A percentile compares a stretch with the other conserved stretches of the same genome.
Evolutionary conservation across 305 asterid species (phyloP).

Genomic region (Fraxinus latifolia): DNA sequence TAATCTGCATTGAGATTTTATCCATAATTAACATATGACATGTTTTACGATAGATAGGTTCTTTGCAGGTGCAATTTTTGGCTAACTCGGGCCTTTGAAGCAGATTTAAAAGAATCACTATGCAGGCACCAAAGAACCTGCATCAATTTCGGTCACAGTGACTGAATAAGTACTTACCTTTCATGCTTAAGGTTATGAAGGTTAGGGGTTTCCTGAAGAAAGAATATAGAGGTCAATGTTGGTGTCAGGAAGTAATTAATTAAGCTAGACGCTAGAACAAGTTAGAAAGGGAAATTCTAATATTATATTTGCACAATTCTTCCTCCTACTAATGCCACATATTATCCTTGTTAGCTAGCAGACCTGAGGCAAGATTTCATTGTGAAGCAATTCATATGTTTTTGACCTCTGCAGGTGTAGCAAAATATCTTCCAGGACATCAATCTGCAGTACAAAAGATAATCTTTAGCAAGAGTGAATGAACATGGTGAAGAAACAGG

Average conservation of each 20-base stretch:
- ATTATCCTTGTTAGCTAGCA: constrained; percentile 28
- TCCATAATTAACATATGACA: constrained; percentile 19
- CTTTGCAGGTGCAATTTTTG: not conserved
- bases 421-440: constrained; percentile 54
- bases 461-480: not conserved
- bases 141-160: constrained; percentile 11
- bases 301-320: constrained; percentile 1
- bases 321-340: constrained; percentile 21
- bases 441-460: constrained; percentile 51
- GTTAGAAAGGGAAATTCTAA: constrained; percentile 17
- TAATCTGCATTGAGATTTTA: constrained; percentile 47
- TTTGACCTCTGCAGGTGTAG: constrained; percentile 56
- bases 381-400: constrained; percentile 51
- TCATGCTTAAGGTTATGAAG: constrained; percentile 40
- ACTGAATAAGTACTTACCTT: constrained; percentile 47
- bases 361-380: constrained; percentile 61
- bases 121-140: constrained; percentile 19
- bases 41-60: not conserved
- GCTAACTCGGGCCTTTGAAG: constrained; percentile 22
- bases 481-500: constrained; percentile 20
- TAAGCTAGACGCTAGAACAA: constrained; percentile 18
- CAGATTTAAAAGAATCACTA: constrained; percentile 18
- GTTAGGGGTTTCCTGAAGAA: constrained; percentile 51
- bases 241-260: constrained; percentile 15
- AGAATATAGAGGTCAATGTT: constrained; percentile 29